These are phyloP conservation scores for Sclerotinia sclerotiorum DNA, from an alignment of 2,329 filamentous ascomycete genomes.

Conservation along the genomic window DNA sequence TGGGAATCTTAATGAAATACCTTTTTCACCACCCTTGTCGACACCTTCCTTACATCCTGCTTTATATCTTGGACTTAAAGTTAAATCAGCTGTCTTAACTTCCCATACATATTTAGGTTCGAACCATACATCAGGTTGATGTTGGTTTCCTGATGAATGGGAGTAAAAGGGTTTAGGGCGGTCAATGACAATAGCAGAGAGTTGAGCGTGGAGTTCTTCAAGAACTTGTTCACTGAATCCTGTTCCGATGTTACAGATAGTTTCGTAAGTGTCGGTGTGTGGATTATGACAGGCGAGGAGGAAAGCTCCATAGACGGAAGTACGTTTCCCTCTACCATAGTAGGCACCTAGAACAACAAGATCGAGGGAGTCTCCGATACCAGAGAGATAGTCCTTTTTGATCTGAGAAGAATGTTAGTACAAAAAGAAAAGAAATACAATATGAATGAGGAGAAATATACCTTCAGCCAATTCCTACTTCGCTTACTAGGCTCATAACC, in stretches of 20 bases:
- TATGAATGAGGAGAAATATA: constrained; percentile 42
- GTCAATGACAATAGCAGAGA: constrained; percentile 79
- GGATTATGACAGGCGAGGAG: constrained; percentile 91
- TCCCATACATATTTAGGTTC: constrained; percentile 96
- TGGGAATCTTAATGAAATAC: constrained; percentile 87
- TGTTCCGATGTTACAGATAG: constrained; percentile 97
- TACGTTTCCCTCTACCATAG: constrained; percentile 91
- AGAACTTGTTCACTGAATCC: constrained; percentile 94
- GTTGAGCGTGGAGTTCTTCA: constrained; percentile 76
- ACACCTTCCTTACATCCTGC: constrained; percentile 81
- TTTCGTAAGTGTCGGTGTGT: constrained; percentile 79
- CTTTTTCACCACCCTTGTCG: constrained; percentile 68
- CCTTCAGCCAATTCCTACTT: constrained; percentile 97
- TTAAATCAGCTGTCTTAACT: constrained; percentile 94
- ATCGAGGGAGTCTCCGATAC: constrained; percentile 92
- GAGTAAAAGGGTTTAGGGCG: constrained; percentile 91
- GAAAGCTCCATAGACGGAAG: constrained; percentile 93
- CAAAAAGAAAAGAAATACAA: background rate
- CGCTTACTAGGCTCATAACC: constrained; percentile 95
- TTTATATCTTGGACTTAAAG: constrained; percentile 87
- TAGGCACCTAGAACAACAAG: constrained; percentile 95
- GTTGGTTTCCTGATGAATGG: constrained; percentile 79
- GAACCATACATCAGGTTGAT: constrained; percentile 98
- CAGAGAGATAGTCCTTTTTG: constrained; percentile 96
- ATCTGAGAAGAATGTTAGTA: constrained; percentile 54